phyloP scores from a whole-genome alignment of 2,329 filamentous ascomycete genomes.

The Colletotrichum tropicale region DNA sequence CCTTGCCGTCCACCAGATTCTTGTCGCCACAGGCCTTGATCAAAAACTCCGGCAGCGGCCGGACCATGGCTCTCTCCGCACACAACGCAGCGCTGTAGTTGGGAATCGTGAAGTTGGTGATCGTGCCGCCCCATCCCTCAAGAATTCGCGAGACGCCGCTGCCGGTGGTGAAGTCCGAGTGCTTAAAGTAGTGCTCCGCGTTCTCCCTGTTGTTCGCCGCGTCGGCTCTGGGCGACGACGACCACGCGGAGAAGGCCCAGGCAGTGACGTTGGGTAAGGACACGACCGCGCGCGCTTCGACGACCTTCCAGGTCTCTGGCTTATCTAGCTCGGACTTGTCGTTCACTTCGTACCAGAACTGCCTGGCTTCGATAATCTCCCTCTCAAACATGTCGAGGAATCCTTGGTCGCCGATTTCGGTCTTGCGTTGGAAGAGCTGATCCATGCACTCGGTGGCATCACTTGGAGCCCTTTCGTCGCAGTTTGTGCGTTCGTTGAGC shows the following conservation, averaged over 20 bases:
- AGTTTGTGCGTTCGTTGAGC: background rate
- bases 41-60: conserved; percentile 25
- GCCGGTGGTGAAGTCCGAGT: conserved; percentile 18
- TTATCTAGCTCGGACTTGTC: conserved; percentile 19
- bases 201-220: conserved; percentile 29
- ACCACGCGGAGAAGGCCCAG: conserved; percentile 26
- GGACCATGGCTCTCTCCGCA: conserved; percentile 34
- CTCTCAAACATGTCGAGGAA: conserved; percentile 25
- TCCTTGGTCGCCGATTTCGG: conserved; percentile 23
- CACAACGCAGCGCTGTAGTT: conserved; percentile 29
- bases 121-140: conserved; percentile 35
- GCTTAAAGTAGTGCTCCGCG: conserved; percentile 32
- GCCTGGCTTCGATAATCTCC: conserved; percentile 26
- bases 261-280: conserved; percentile 30
- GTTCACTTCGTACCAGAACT: conserved; percentile 26
- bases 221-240: conserved; percentile 26
- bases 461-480: background rate
- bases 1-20: conserved; percentile 16
- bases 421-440: conserved; percentile 25
- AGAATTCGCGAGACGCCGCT: conserved; percentile 26
- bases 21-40: conserved; percentile 29
- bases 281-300: conserved; percentile 24
- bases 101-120: conserved; percentile 39
- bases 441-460: background rate
- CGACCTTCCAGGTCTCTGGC: conserved; percentile 22